Conservation (phyloP, 2,329 filamentous ascomycete species). For the Aspergillus sp. region DNA sequence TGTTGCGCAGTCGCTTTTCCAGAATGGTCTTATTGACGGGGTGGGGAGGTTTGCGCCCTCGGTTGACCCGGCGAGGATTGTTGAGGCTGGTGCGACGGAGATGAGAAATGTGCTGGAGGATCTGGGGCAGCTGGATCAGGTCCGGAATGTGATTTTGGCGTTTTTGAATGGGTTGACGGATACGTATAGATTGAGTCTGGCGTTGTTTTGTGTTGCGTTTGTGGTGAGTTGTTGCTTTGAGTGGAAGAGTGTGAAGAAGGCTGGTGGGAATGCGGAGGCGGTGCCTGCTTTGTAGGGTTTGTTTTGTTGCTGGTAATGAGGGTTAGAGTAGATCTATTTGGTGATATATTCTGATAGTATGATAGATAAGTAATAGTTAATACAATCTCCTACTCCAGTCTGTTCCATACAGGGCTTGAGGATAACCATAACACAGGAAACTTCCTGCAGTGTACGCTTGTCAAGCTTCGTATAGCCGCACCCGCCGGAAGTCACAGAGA, state of each 20-base stretch:
- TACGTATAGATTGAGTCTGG: slow-evolving; percentile 7
- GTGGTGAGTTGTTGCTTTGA: slow-evolving; percentile 4
- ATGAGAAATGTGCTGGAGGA: neutral
- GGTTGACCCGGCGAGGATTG: neutral
- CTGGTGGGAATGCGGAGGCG: slow-evolving; percentile 1
- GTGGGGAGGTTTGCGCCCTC: neutral
- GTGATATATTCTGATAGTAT: no score
- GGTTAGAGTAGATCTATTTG: no score
- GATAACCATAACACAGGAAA: no score
- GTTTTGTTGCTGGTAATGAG: neutral
- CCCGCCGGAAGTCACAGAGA: no score
- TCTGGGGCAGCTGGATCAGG: neutral
- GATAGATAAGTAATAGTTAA: no score
- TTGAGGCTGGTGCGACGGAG: slow-evolving; percentile 7
- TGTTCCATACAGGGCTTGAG: no score
- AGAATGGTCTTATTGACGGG: slow-evolving; percentile 47
- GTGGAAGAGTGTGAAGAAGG: slow-evolving; percentile 14
- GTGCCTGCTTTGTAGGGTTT: slow-evolving; percentile 1
- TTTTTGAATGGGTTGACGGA: slow-evolving; percentile 2
- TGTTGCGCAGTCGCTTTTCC: slow-evolving; percentile 53
- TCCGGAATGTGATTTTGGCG: slow-evolving; percentile 1
- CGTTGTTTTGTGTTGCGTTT: slow-evolving; percentile 6
- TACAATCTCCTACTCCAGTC: no score
- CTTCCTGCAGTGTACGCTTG: no score
- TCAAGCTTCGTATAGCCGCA: no score